Conservation (phyloP, 2,329 filamentous ascomycete genomes). For the Cordyceps tenuipes region DNA sequence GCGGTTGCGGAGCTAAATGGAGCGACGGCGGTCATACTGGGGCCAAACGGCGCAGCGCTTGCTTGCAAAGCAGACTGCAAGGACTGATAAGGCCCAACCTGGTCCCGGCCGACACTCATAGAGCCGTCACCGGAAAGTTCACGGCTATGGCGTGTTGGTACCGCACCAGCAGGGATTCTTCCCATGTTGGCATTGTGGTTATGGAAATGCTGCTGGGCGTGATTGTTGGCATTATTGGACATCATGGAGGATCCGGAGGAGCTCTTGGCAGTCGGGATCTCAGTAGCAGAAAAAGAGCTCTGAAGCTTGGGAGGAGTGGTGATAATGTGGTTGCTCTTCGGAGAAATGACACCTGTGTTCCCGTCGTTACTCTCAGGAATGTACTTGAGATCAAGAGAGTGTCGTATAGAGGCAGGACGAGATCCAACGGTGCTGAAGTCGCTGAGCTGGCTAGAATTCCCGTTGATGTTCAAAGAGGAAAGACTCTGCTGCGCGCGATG, state of each 20-base stretch:
- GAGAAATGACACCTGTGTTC: conserved; percentile 31
- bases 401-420: conserved; percentile 42
- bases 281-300: conserved; percentile 83
- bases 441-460: conserved; percentile 27
- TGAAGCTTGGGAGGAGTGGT: conserved; percentile 66
- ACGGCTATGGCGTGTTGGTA: conserved; percentile 62
- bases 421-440: conserved; percentile 40
- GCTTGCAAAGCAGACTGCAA: conserved; percentile 70
- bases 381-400: conserved; percentile 50
- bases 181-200: conserved; percentile 78
- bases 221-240: conserved; percentile 44
- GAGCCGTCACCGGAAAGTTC: conserved; percentile 53
- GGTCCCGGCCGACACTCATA: conserved; percentile 33
- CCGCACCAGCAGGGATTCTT: conserved; percentile 60
- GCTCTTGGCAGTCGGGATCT: conserved; percentile 78
- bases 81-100: conserved; percentile 44
- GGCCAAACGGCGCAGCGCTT: conserved; percentile 71
- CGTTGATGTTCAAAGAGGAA: conserved; percentile 35
- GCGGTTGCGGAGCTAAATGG: conserved; percentile 20
- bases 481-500: conserved; percentile 59
- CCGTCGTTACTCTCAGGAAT: conserved; percentile 38
- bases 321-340: conserved; percentile 44
- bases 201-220: conserved; percentile 57
- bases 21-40: conserved; percentile 32
- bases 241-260: conserved; percentile 39